Base-by-base conservation (phyloP, 768 basidiomycete genomes). In the Boletus insuetus region DNA sequence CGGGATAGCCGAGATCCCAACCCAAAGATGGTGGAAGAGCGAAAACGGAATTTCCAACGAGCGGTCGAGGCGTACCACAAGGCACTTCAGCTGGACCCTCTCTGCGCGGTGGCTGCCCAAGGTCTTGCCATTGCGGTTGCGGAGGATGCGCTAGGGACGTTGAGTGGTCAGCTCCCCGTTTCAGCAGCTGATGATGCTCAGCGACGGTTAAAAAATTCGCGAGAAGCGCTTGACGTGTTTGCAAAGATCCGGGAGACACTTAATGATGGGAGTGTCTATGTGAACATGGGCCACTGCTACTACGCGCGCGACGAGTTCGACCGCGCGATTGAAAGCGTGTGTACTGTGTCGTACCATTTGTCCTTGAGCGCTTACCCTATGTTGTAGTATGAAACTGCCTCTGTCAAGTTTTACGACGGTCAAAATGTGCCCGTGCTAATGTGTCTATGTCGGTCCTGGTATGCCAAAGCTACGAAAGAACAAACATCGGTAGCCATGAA, bases 211-310 rank as follows among this genome's bases (percentile, higher is more conserved):
- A 82, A 82, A 72, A 89, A 91, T 61, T 83, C 92, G 3, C 80
- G 92, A 8, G 93, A 97, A 49, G 96, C 97, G 0, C 72, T 99
- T 42, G 86, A 89, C 46, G 81, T 96, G 35, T 93, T 99, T 65
- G 87, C 85, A 3, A 93, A 96, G 72, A 87, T 98, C 49, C 81
- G 93, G 51, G 97, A 98, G 74, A 87, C 85, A 3, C 73, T 94
- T 50, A 82, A 83, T 54, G 82, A 84, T 41, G 92, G 91, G 8
- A 89, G 89, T 55, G 94, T 97, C 5, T 94, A 95, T 66, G 78
- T 92, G 65, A 99, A 99, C 69, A 95, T 98, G 79, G 97, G 95
- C 0, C 97, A 98, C 65, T 97, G 94, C 64, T 90, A 94, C 68
- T 96, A 92, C 66, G 82, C 85, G 19, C 80, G 92, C 48, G 96